Base-by-base conservation (phyloP, 179 eudicot genomes). In the Vitellaria paradoxa region DNA sequence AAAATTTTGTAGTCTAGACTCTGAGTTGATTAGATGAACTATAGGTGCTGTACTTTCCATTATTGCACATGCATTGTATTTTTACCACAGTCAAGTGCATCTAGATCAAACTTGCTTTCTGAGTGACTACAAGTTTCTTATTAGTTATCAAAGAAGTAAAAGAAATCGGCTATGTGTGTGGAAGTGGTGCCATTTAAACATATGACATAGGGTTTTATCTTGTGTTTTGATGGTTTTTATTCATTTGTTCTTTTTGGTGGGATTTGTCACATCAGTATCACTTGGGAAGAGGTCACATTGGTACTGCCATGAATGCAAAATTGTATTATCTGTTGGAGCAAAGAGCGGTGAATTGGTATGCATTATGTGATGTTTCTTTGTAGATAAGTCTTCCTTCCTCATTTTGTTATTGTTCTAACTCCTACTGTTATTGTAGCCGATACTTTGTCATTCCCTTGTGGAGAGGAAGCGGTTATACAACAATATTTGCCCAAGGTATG, bases 401-500 rank as follows among this genome's bases (percentile, higher is more conserved):
- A 12, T 20, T 65, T 64, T 65, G 10, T 79, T 50, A 18, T 65
- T 80, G 23, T 62, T 49, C 73, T 79, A 75, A 77, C 49, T 84
- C 75, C n/a, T 20, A 24, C 74, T 65, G 9, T 47, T 73, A 49
- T 75, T 83, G 86, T 70, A 94, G 96, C 84, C 96, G 87, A 81
- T 81, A 91, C 80, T 94, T 93, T 76, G 97, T 93, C 78, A 73
- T 94, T 81, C 99, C 99, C 20, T 63, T 93, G 82, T 93, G 99
- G 97, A 93, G 86, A 89, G 97, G 97, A 85, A 91, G 86, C 76
- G 99, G 99, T 64, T 95, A 91, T 73, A 93, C 89, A 73, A 91
- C 97, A 40, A 95, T 95, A 97, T 95, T 95, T 81, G 84, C 79
- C 72, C 99, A 95, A 93, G 99, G 99, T 95, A 86, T 30, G 37